Conservation (phyloP, 2,329 filamentous ascomycete species). For the Penicillium sp. region DNA sequence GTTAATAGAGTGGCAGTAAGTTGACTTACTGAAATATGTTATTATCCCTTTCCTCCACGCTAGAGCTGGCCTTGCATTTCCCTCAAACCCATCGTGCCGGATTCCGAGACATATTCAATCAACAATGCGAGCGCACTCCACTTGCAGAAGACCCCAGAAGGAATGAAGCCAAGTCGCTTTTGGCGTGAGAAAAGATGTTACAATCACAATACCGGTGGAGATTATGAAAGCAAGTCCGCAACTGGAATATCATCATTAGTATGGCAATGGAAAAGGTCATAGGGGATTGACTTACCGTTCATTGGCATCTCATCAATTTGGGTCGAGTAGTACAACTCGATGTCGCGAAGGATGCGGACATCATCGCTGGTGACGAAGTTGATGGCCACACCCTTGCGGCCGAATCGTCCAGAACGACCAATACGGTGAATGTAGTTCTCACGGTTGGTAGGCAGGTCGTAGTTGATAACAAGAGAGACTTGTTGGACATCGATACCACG, state of each 20-base stretch:
- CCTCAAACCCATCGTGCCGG: background rate
- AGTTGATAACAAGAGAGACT: conserved; percentile 99
- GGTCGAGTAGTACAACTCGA: conserved; percentile 99
- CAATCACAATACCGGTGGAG: conserved; percentile 1
- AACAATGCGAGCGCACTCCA: background rate
- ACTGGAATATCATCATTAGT: conserved; percentile 19
- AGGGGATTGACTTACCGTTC: conserved; percentile 64
- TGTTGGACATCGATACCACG: conserved; percentile 99
- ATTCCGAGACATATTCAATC: background rate
- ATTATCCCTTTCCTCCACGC: conserved; percentile 41
- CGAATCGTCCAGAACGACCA: conserved; percentile 98
- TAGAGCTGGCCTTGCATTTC: conserved; percentile 19
- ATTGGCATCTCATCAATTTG: conserved; percentile 99
- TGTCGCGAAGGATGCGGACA: conserved; percentile 99
- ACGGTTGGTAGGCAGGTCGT: conserved; percentile 96
- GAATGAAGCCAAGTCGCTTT: conserved; percentile 7
- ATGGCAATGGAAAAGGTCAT: background rate
- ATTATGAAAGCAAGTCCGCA: conserved; percentile 39
- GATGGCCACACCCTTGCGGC: conserved; percentile 99
- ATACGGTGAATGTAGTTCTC: conserved; percentile 99
- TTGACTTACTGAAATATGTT: conserved; percentile 20
- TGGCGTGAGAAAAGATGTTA: conserved; percentile 6
- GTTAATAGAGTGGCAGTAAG: conserved; percentile 13
- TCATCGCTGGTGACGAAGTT: conserved; percentile 99
- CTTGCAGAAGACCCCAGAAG: background rate